These are phyloP conservation scores for Aureobasidium sp. DNA, from an alignment of 2,329 filamentous ascomycete species.

Conservation along the genomic window DNA sequence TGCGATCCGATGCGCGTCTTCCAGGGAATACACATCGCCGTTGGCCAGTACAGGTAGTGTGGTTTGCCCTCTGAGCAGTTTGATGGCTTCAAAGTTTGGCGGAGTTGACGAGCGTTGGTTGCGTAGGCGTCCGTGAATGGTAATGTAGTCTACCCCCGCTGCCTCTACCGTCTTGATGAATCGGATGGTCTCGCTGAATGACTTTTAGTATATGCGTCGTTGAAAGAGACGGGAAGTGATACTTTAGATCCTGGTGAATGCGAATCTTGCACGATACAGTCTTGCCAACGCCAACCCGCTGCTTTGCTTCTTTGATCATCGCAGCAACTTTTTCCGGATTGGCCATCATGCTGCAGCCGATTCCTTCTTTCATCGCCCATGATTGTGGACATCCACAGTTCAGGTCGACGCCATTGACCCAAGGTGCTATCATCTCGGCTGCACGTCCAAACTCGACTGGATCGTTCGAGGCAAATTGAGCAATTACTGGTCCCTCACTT, in stretches of 20 bases:
- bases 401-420: constrained; percentile 58
- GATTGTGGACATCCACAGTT: constrained; percentile 69
- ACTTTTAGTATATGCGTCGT: neutral
- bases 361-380: constrained; percentile 62
- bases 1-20: constrained; percentile 30
- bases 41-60: constrained; percentile 60
- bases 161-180: constrained; percentile 58
- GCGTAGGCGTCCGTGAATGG: constrained; percentile 60
- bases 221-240: constrained; percentile 2
- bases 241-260: constrained; percentile 58
- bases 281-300: constrained; percentile 42
- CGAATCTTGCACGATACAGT: constrained; percentile 66
- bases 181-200: constrained; percentile 40
- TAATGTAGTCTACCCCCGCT: constrained; percentile 59
- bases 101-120: constrained; percentile 55
- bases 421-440: constrained; percentile 54
- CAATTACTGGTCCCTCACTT: constrained; percentile 53
- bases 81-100: constrained; percentile 56
- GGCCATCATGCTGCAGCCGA: constrained; percentile 65
- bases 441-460: constrained; percentile 57
- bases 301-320: constrained; percentile 55
- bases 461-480: constrained; percentile 60
- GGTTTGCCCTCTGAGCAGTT: constrained; percentile 45
- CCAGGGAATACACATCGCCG: constrained; percentile 60
- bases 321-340: constrained; percentile 57